Percentiles rank a stretch among this genome's conserved stretches.
Evolutionary conservation across 306 rosid species (phyloP).

Genomic region (Lotus japonicus): DNA sequence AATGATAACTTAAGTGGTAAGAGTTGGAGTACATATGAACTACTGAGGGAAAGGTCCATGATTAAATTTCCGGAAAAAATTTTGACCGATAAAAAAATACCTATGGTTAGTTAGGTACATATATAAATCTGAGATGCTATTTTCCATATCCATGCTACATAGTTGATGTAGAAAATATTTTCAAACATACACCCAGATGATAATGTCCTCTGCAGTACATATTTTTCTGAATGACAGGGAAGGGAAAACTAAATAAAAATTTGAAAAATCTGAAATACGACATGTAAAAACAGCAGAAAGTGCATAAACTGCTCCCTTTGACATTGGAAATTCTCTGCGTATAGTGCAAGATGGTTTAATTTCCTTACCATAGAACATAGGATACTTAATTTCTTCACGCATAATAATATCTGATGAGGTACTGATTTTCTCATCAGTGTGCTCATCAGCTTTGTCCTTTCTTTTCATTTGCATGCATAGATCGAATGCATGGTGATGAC

Average conservation of each 20-base stretch:
- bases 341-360: not conserved
- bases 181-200: too few relatives aligned
- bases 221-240: not conserved
- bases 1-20: too few relatives aligned
- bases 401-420: not conserved
- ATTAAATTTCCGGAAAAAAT: too few relatives aligned
- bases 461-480: conserved; percentile 21
- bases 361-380: not conserved
- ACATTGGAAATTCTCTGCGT: not conserved
- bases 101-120: too few relatives aligned
- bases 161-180: too few relatives aligned
- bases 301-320: not conserved
- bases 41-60: too few relatives aligned
- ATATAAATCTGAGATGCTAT: too few relatives aligned
- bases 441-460: conserved; percentile 49
- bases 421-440: conserved; percentile 8
- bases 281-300: not conserved
- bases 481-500: not conserved
- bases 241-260: too few relatives aligned
- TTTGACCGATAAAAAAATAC: too few relatives aligned
- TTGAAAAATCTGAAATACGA: not conserved
- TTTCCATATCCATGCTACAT: too few relatives aligned
- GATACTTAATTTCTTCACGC: conserved; percentile 21
- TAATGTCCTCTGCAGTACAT: not conserved
- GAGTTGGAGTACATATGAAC: too few relatives aligned